Evolutionary conservation across 164 flowering plant species (phyloP), one percentile per base, ranked within the genome.

Genomic region (Liriodendron chinense): DNA sequence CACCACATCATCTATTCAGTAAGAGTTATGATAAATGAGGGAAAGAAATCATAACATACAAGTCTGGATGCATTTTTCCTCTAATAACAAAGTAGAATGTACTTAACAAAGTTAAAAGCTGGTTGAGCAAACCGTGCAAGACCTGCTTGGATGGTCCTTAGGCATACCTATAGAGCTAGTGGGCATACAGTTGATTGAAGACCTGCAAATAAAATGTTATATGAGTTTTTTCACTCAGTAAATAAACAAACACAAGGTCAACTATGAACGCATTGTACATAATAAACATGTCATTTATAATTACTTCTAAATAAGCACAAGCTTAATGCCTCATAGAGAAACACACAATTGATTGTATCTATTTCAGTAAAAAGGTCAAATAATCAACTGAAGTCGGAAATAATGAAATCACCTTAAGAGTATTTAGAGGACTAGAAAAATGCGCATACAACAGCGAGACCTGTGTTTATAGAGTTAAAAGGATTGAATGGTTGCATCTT

Each of bases 1-100:
- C 99, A 86, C 99, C 99, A 96, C 99, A 96, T 94, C 99, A 96
- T 96, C 99, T 96, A 91, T 77, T 26, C 65, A 82, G 75, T 34
- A 79, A 78, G 62, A 73, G 76, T 47, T 77, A 76, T 64, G 70
- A 74, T 73, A 56, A 23, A 43, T n/a, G 5, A 75, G 56, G 65
- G 56, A 62, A 8, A 65, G 18, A 50, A 66, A 68, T 25, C 28
- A 13, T 65, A 9, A 14, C n/a, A 23, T 6, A 14, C 26, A 21
- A 21, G 0, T 21, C 2, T 65, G 8, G 28, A 12, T 49, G 70
- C 49, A 68, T 28, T 12, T 9, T 34, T 34, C 26, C 48, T 28
- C 20, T 16, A 34, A 26, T 8, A 68, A 12, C 53, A 26, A 22
- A 22, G 3, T n/a, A 68, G 10, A 70, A 49, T 24, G 26, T 65